A percentile compares a stretch with the other conserved stretches of the same genome.
Evolutionary conservation across 2,329 filamentous ascomycete genomes (phyloP).

Genomic region (Talaromyces atroroseus): DNA sequence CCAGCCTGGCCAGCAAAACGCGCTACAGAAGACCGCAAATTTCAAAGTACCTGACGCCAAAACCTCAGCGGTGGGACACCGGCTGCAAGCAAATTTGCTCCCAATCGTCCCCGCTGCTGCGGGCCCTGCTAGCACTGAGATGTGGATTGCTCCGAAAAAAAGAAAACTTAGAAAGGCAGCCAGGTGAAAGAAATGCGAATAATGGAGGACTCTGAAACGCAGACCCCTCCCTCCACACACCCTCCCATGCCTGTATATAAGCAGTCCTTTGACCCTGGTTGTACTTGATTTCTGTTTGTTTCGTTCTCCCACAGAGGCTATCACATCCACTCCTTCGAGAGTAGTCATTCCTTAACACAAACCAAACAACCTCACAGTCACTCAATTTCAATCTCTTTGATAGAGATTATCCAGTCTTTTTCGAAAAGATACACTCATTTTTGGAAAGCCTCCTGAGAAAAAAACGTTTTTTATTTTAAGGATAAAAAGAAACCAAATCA

Average conservation of each 20-base stretch:
- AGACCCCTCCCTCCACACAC: background rate
- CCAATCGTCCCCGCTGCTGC: background rate
- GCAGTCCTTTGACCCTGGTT: background rate
- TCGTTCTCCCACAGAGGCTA: background rate
- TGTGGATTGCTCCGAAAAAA: background rate
- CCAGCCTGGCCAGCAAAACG: background rate
- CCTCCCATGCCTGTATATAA: constrained; percentile 1
- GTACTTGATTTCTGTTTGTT: background rate
- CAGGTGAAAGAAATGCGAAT: background rate
- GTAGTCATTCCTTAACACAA: constrained; percentile 13
- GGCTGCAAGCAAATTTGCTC: background rate
- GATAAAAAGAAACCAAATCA: constrained; percentile 19
- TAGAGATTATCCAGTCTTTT: constrained; percentile 13
- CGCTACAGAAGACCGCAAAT: background rate
- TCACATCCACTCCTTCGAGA: constrained; percentile 7
- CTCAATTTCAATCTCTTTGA: constrained; percentile 9
- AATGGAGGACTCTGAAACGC: constrained; percentile 4
- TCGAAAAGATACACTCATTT: constrained; percentile 8
- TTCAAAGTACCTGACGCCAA: constrained; percentile 5
- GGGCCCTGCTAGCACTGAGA: background rate
- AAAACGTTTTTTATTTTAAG: background rate
- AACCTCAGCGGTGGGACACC: constrained; percentile 1
- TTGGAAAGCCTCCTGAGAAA: constrained; percentile 6
- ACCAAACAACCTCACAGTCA: background rate
- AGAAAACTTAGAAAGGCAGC: background rate